phyloP scores from a whole-genome alignment of 441 rosid genomes.

The Aleurites moluccanus region DNA sequence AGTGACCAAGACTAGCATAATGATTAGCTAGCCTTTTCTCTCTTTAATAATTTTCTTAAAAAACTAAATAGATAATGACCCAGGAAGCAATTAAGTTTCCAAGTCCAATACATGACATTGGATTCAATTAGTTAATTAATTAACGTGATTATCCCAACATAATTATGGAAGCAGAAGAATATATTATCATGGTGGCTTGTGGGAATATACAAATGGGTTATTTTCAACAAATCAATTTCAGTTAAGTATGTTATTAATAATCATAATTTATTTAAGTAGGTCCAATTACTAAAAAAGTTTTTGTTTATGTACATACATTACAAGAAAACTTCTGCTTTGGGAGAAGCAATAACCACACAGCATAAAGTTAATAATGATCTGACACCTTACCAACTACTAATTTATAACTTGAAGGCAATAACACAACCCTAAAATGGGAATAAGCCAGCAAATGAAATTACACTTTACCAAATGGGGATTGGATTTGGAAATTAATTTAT shows the following conservation, averaged over 20 bases:
- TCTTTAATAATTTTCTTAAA: background rate
- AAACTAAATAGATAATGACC: background rate
- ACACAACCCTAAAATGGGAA: background rate
- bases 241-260: background rate
- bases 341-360: background rate
- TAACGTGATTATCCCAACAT: background rate
- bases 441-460: conserved; percentile 1
- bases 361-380: background rate
- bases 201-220: background rate
- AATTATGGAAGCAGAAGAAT: background rate
- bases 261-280: conserved; percentile 4
- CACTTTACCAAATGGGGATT: conserved; percentile 18
- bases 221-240: conserved; percentile 16
- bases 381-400: background rate
- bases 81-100: conserved; percentile 8
- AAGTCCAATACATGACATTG: background rate
- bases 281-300: background rate
- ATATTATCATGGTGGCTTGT: conserved; percentile 2
- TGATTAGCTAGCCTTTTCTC: background rate
- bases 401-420: background rate
- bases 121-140: conserved; percentile 2
- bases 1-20: background rate
- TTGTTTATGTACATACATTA: no score
- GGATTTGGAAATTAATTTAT: background rate
- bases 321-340: background rate